Evolutionary conservation across 1,139 yeast species (phyloP), one percentile per base, ranked within the genome.

Genomic region (Lodderomyces pseudojiufengensis): DNA sequence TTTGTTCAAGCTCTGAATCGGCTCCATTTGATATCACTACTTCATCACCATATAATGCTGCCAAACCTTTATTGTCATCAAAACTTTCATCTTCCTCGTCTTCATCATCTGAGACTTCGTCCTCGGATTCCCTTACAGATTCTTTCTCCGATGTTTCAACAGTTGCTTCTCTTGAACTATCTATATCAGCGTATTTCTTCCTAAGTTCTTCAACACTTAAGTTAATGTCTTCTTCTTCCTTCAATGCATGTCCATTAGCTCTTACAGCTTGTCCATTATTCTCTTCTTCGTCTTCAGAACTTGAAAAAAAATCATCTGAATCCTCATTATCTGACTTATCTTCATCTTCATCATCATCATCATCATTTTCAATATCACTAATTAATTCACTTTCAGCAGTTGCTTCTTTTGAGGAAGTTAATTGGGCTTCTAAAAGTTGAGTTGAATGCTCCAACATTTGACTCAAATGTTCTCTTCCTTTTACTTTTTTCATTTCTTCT

Each of bases 361-460:
- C 54, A 10, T 52, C 54, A 6, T 52, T 58, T 28, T 47, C 47
- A 10, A 21, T 25, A 9, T 13, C 25, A 18, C 36, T 45, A 5
- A 18, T 18, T 5, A 18, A 18, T 6, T 47, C 57, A 20, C 41
- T 47, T 26, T 48, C 57, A 22, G 44, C 42, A 12, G 51, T 50
- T 3, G 46, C 50, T 35, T 52, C 59, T 14, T 54, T 46, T 3
- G 64, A 55, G 9, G 66, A 59, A 29, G 75, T 73, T 36, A 84
- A 61, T 46, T 92, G 95, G 0, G 95, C 95, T 46, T 88, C 97
- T 26, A 92, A 67, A 32, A 92, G 71, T 53, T 85, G 92, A 0
- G 96, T 87, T 21, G 96, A 87, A 50, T 90, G 95, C 49, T 90
- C 95, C 43, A 92, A 65, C 73, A 92, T 90, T 54, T 86, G 84